Conservation (phyloP, 257 asterid genomes). For the Primulina tabacum region DNA sequence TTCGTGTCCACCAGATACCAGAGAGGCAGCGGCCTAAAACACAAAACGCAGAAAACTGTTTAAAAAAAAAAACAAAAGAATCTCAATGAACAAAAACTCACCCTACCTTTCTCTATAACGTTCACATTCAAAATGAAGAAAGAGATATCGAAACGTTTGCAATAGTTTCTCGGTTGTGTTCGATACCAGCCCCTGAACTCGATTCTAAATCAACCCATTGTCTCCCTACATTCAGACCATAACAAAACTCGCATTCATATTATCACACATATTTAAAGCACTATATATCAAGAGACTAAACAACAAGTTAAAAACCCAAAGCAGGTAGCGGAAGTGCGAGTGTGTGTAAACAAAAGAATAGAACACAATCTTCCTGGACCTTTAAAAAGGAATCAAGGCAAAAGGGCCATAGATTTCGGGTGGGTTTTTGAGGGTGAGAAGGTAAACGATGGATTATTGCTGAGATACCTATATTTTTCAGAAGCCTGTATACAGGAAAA, state of each 20-base stretch:
- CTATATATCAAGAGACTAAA: neutral
- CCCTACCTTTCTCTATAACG: slow-evolving; percentile 16
- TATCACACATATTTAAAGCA: slow-evolving; percentile 10
- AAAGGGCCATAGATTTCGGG: slow-evolving; percentile 12
- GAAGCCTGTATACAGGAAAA: slow-evolving; percentile 24
- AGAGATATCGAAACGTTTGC: slow-evolving; percentile 15
- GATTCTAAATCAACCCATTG: slow-evolving; percentile 40
- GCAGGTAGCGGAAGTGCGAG: slow-evolving; percentile 24
- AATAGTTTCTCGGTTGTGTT: slow-evolving; percentile 26
- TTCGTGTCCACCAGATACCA: slow-evolving; percentile 41
- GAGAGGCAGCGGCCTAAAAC: slow-evolving; percentile 56
- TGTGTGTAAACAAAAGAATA: slow-evolving; percentile 10
- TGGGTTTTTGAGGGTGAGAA: slow-evolving; percentile 37
- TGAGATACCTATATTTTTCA: neutral
- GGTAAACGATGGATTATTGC: slow-evolving; percentile 19
- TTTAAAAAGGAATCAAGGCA: slow-evolving; percentile 8
- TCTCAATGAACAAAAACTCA: slow-evolving; percentile 32
- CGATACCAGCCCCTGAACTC: slow-evolving; percentile 44
- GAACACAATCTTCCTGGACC: slow-evolving; percentile 15
- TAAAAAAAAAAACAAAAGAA: slow-evolving; percentile 34
- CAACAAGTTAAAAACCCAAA: slow-evolving; percentile 12
- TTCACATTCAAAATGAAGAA: slow-evolving; percentile 19
- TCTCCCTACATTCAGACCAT: slow-evolving; percentile 41
- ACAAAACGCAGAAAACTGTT: slow-evolving; percentile 30
- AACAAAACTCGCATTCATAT: slow-evolving; percentile 34